Evolutionary conservation across 176 grass and related monocot genomes (phyloP).

Genomic region (Oryza coarctata): DNA sequence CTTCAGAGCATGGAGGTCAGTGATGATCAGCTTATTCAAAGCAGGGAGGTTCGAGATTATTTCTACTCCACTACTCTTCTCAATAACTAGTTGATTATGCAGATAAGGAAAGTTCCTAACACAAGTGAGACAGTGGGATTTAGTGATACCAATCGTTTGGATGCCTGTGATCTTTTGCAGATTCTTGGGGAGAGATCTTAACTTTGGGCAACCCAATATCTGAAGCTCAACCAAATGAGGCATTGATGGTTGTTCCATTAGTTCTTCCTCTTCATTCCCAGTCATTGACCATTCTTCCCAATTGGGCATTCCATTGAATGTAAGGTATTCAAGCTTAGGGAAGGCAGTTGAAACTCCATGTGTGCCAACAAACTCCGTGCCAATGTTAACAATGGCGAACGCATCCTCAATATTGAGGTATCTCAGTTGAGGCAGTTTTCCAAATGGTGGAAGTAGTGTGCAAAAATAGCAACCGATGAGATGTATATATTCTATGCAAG

Average conservation of each 20-base stretch:
- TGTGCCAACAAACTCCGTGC: slow-evolving; percentile 15
- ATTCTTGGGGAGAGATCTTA: slow-evolving; percentile 19
- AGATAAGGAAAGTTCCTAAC: slow-evolving; percentile 7
- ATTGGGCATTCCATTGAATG: slow-evolving; percentile 22
- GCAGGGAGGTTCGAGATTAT: slow-evolving; percentile 25
- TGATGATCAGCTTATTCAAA: background rate
- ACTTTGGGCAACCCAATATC: slow-evolving; percentile 13
- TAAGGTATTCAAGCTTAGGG: slow-evolving; percentile 34
- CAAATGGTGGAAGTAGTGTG: slow-evolving; percentile 31
- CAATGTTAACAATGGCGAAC: slow-evolving; percentile 27
- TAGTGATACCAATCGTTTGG: background rate
- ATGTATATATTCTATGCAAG: slow-evolving; percentile 6
- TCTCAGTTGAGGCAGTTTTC: slow-evolving; percentile 26
- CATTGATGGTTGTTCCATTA: background rate
- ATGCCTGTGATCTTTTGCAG: slow-evolving; percentile 1
- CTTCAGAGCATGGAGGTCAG: background rate
- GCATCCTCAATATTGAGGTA: slow-evolving; percentile 11
- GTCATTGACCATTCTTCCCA: slow-evolving; percentile 40
- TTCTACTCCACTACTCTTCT: background rate
- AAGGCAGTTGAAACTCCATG: slow-evolving; percentile 4
- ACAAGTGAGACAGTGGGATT: background rate
- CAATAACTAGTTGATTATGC: background rate
- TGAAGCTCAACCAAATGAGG: slow-evolving; percentile 4
- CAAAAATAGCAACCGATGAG: slow-evolving; percentile 15
- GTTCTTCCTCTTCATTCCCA: background rate